These are phyloP conservation scores for Penicillium griseofulvum DNA, from an alignment of 2,329 filamentous ascomycete species.

Conservation along the genomic window DNA sequence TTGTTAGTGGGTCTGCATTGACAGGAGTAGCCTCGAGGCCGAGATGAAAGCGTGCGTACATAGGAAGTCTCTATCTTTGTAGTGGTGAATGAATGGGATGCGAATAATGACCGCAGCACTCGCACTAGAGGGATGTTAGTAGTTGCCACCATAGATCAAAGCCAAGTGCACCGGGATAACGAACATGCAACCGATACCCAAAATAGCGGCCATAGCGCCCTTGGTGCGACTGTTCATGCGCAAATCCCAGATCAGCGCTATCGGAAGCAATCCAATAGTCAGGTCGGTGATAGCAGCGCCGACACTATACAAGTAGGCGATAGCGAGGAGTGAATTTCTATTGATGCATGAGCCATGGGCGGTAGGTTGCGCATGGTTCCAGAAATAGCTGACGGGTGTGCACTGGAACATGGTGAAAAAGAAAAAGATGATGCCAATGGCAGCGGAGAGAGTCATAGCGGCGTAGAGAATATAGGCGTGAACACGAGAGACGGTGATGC, in stretches of 20 bases:
- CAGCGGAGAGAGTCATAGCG: conserved; percentile 43
- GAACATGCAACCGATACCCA: conserved; percentile 55
- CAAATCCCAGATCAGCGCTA: conserved; percentile 54
- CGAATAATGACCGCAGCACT: conserved; percentile 28
- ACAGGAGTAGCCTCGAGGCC: not conserved
- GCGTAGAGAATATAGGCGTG: conserved; percentile 49
- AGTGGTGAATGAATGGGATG: conserved; percentile 21
- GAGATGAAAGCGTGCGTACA: conserved; percentile 15
- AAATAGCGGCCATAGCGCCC: conserved; percentile 49
- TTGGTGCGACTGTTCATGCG: conserved; percentile 55
- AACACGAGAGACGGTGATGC: conserved; percentile 45
- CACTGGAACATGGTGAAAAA: conserved; percentile 54
- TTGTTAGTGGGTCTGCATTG: conserved; percentile 16
- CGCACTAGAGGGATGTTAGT: conserved; percentile 18
- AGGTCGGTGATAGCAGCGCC: conserved; percentile 49
- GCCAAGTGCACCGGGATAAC: conserved; percentile 17
- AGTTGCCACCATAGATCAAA: conserved; percentile 13
- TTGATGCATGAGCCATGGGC: conserved; percentile 43
- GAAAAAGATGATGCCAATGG: conserved; percentile 48
- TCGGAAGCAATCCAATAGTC: conserved; percentile 52
- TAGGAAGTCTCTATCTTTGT: conserved; percentile 23
- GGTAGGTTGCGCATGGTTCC: conserved; percentile 32
- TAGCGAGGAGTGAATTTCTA: conserved; percentile 48
- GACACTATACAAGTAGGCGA: conserved; percentile 52
- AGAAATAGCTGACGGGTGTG: conserved; percentile 50